phyloP scores from a whole-genome alignment of 2,329 filamentous ascomycete genomes.

The Aspergillus brasiliensis region DNA sequence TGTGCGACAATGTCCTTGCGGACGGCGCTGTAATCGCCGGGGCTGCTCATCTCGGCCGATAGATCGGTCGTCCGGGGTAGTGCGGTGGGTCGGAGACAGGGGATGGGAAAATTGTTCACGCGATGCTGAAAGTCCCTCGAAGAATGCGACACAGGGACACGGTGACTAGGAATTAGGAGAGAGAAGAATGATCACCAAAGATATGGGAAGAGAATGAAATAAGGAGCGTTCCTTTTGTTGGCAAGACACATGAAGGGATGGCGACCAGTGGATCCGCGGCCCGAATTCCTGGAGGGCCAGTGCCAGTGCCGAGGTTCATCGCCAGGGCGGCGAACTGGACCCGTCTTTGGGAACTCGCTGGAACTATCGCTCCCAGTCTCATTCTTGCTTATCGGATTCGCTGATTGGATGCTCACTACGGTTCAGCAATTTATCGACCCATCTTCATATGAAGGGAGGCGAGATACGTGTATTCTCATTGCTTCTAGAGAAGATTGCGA shows the following conservation, averaged over 20 bases:
- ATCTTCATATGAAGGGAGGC: slow-evolving; percentile 8
- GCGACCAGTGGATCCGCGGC: slow-evolving; percentile 32
- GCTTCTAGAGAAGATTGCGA: background rate
- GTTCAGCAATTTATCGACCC: background rate
- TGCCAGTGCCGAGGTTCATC: slow-evolving; percentile 34
- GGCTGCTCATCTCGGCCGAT: slow-evolving; percentile 40
- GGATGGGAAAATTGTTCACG: background rate
- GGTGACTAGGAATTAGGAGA: background rate
- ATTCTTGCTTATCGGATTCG: background rate
- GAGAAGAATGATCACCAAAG: slow-evolving; percentile 10
- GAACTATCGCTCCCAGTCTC: background rate
- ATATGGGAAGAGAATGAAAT: slow-evolving; percentile 10
- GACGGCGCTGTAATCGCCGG: slow-evolving; percentile 51
- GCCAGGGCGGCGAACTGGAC: slow-evolving; percentile 4
- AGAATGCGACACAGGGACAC: background rate
- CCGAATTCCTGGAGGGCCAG: slow-evolving; percentile 20
- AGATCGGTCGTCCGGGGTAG: slow-evolving; percentile 16
- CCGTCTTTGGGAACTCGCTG: background rate
- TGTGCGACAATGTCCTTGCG: slow-evolving; percentile 57
- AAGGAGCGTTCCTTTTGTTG: slow-evolving; percentile 21
- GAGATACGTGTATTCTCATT: background rate
- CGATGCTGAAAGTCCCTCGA: background rate
- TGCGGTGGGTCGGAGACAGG: slow-evolving; percentile 6
- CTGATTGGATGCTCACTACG: background rate
- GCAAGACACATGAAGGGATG: slow-evolving; percentile 31